Evolutionary conservation across 441 rosid genomes (phyloP).

Genomic region (Dalechampia spathulata): DNA sequence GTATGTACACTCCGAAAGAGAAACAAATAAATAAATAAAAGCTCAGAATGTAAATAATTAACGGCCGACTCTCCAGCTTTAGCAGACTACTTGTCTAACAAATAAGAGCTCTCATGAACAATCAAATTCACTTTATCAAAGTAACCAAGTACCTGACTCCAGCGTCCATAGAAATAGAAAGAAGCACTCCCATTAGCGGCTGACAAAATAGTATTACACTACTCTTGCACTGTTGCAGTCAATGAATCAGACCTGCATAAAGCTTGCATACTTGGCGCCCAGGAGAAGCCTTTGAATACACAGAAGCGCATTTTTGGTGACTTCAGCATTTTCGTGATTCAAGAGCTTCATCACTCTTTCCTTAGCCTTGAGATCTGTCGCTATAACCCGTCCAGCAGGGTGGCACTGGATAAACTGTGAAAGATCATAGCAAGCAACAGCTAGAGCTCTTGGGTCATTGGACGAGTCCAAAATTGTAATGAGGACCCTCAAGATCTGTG

Average conservation of each 20-base stretch:
- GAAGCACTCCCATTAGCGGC: neutral
- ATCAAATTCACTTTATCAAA: no score
- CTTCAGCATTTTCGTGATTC: constrained; percentile 90
- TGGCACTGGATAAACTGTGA: constrained; percentile 93
- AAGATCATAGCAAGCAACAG: constrained; percentile 90
- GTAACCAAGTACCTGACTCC: neutral
- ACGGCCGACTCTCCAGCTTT: neutral
- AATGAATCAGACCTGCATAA: constrained; percentile 62
- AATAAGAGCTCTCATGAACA: neutral
- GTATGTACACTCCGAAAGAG: constrained; percentile 6
- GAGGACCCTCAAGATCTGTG: constrained; percentile 91
- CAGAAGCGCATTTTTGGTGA: constrained; percentile 82
- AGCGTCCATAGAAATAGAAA: neutral
- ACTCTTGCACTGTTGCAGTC: neutral
- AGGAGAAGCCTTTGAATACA: constrained; percentile 96
- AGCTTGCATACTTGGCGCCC: constrained; percentile 96
- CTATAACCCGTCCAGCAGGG: constrained; percentile 90
- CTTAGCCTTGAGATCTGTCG: constrained; percentile 87
- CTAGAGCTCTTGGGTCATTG: constrained; percentile 71
- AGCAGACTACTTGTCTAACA: neutral
- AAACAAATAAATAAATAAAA: constrained; percentile 10
- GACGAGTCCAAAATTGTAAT: constrained; percentile 89
- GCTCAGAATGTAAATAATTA: neutral
- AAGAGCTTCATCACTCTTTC: constrained; percentile 94
- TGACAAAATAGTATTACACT: neutral